These are phyloP conservation scores for Dichomitus squalens DNA, from an alignment of 1,284 basidiomycete genomes.

Conservation along the genomic window DNA sequence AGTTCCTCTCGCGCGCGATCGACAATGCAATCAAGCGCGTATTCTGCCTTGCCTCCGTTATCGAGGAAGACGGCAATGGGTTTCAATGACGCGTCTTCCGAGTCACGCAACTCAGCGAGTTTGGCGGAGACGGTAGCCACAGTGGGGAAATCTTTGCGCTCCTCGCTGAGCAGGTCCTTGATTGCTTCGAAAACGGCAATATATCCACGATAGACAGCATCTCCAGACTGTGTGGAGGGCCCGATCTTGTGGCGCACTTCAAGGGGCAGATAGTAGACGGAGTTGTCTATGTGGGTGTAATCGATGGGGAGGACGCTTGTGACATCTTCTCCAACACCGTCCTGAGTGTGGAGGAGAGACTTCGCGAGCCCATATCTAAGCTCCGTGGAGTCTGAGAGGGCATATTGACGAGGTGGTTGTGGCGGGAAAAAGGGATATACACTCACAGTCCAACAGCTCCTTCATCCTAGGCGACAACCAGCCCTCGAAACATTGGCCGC, in stretches of 20 bases:
- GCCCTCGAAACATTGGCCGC: slow-evolving; percentile 20
- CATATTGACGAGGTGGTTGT: neutral
- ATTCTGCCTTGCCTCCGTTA: slow-evolving; percentile 13
- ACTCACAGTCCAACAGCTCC: slow-evolving; percentile 22
- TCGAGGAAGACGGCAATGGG: slow-evolving; percentile 14
- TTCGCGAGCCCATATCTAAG: slow-evolving; percentile 15
- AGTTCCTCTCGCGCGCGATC: slow-evolving; percentile 25
- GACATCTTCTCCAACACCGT: slow-evolving; percentile 14
- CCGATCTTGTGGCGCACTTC: slow-evolving; percentile 18
- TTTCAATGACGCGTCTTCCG: neutral
- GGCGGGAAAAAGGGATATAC: neutral
- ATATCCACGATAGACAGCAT: slow-evolving; percentile 20
- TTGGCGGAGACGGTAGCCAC: slow-evolving; percentile 5
- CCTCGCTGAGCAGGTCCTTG: slow-evolving; percentile 10
- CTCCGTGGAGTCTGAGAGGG: slow-evolving; percentile 13
- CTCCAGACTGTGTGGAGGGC: slow-evolving; percentile 2
- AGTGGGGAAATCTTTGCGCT: slow-evolving; percentile 15
- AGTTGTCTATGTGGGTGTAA: slow-evolving; percentile 19
- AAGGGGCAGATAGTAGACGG: slow-evolving; percentile 17
- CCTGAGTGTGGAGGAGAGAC: slow-evolving; percentile 15
- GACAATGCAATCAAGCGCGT: slow-evolving; percentile 24
- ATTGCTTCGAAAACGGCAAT: slow-evolving; percentile 17
- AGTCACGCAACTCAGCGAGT: slow-evolving; percentile 6
- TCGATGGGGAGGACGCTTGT: slow-evolving; percentile 17
- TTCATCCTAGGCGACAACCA: slow-evolving; percentile 24